phyloP scores from a whole-genome alignment of 495 filamentous ascomycete species.

The Podospora pseudoanserina region DNA sequence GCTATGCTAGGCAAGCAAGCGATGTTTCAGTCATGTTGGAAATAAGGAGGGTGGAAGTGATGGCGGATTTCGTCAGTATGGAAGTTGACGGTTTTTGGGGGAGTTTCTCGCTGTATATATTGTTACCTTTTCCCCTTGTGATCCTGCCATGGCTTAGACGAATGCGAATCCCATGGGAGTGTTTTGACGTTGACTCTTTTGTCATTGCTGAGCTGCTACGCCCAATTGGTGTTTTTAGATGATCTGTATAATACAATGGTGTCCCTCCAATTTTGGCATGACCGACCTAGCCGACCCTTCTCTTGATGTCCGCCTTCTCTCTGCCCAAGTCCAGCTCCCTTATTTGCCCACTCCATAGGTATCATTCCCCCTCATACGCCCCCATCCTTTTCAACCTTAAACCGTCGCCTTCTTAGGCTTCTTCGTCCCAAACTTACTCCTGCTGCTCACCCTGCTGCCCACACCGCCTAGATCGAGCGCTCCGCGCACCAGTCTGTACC shows the following conservation, averaged over 20 bases:
- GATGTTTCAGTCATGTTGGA: neutral
- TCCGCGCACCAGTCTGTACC: slow-evolving; percentile 88
- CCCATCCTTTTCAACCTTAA: slow-evolving; percentile 23
- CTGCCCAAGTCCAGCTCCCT: neutral
- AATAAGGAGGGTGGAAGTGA: neutral
- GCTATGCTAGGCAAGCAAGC: neutral
- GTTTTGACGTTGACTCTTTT: neutral
- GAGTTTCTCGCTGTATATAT: neutral
- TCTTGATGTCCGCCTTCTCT: neutral
- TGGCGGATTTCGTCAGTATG: neutral
- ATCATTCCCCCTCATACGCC: neutral
- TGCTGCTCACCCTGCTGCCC: slow-evolving; percentile 69
- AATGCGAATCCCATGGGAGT: neutral
- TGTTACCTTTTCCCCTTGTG: neutral
- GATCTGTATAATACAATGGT: neutral
- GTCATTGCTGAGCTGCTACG: neutral
- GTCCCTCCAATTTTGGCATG: neutral
- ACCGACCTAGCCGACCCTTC: neutral
- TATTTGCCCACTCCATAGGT: neutral
- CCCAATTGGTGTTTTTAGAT: neutral
- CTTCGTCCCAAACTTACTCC: slow-evolving; percentile 98
- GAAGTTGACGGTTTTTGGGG: neutral
- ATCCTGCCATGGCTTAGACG: neutral
- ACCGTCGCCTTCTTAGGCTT: slow-evolving; percentile 77
- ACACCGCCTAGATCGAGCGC: slow-evolving; percentile 96